Evolutionary conservation across 208 protist species (phyloP), one percentile per base, ranked within the genome.

Genomic region (Sergeia podlipaevii): DNA sequence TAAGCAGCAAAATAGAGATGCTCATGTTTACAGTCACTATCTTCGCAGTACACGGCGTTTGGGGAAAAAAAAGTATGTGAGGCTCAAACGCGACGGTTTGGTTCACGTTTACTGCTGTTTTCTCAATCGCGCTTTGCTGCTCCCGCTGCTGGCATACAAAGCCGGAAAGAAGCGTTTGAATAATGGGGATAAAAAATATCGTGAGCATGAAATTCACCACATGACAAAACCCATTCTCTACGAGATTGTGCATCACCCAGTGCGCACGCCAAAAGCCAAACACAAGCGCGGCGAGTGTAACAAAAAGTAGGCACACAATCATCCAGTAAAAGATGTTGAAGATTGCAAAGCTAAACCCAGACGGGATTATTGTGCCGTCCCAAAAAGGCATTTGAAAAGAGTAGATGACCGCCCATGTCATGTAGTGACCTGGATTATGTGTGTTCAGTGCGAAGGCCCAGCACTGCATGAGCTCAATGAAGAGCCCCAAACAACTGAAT

Each of bases 181-280:
- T 26, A 4, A 48, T 36, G 6, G 63, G 63, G 5, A 70, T 65
- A 26, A 65, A 47, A 7, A 70, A 52, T 10, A 59, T 33, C 7
- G 48, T 38, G 27, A 57, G 13, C 24, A 42, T 24, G 20, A 57
- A 42, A 41, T 32, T 67, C 8, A 55, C n/a, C 8, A 65, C 18
- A 18, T 60, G 49, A 8, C 21, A 10, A 44, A 56, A 46, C 6
- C 10, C 15, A 23, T 15, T 8, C 27, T 18, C 32, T 8, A 60
- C n/a, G 10, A 44, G 15, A 11, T 27, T 41, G n/a, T n/a, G 23
- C 13, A 48, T n/a, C 48, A 65, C 48, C 32, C 20, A 23, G 10
- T 44, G 18, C 6, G 26, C 21, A 11, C 30, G 18, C 23, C 8
- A 11, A 4, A 65, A 15, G 8, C 24, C 18, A 5, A 60, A 6